Evolutionary conservation across 2,329 filamentous ascomycete species (phyloP), one percentile per base, ranked within the genome.

Genomic region (Diplocarpon rosae): DNA sequence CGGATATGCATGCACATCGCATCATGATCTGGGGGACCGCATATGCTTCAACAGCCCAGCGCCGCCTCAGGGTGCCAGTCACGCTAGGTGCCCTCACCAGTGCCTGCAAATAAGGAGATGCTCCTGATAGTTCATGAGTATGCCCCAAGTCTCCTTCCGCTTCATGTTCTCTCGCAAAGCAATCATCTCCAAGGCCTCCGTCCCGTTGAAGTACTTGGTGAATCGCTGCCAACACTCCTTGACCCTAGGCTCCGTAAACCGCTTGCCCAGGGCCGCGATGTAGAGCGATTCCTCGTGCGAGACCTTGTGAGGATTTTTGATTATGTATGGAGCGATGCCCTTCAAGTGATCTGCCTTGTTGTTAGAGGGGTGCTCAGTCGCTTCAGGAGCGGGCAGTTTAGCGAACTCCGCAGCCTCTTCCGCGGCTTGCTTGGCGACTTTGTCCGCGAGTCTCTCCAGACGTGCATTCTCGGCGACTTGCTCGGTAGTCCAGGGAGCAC

Each of bases 111-210:
- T 75, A 3, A 87, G 61, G 15, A 88, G 59, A 62, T 81, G 75
- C 59, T 85, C 82, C 51, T 76, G 74, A 71, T 82, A 80, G n/a
- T 68, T 66, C 33, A 72, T 73, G 44, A 84, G 62, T 43, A 80
- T 67, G 37, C 75, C 73, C 69, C 84, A 88, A 12, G 87, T 73
- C 54, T 85, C 81, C 65, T 90, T 93, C 45, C 87, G 72, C 68
- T 92, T 94, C 67, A 93, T 74, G 5, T 85, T 84, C 65, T 95
- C 87, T 45, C 83, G 75, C n/a, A 92, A 68, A 1, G 84, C 78
- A 52, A 98, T 83, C 55, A 89, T 80, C 66, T 98, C 92, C 48
- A 96, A 70, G 2, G 89, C 82, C 59, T 83, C 80, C 45, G 73
- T 75, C 1, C 92, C 92, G 62, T 96, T 89, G 56, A 96, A 86